Evolutionary conservation across 345 rosid species (phyloP), one percentile per base, ranked within the genome.

Genomic region (Rhodamnia rubescens): DNA sequence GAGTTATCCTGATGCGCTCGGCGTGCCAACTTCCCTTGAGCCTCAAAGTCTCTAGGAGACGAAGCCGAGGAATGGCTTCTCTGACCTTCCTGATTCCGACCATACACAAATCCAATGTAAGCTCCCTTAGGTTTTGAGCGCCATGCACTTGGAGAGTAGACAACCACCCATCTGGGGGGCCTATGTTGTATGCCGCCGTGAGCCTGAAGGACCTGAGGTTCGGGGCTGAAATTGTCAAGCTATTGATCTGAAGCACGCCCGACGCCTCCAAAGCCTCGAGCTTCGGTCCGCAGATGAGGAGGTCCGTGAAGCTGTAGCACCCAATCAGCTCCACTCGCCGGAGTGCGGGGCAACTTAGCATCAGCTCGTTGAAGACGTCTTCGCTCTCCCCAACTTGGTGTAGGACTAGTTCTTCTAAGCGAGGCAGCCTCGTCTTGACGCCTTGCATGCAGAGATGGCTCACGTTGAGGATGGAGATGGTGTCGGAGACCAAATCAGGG

Each of bases 171-270:
- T n/a, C 18, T 36, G 2, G 36, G 6, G 0, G n/a, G 36, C 8
- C 2, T 29, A 5, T 0, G 74, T 36, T 2, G 36, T 0, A 36
- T 40, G 0, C 5, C 13, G 47, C 36, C 2, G 47, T 18, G 47
- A 18, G 18, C 47, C 26, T 18, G 13, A 69, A 69, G 13, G 78
- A 69, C 42, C 18, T 11, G 78, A 69, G 78, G 78, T 36, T 69
- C 13, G 78, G 47, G 78, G 26, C 26, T 36, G 47, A 69, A 69
- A 69, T 36, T 4, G 26, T 9, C 15, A 69, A 18, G 78, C 47
- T 36, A 18, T 9, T 0, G 40, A 16, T 5, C 6, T 8, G 13
- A 36, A 8, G 0, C 26, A 32, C 7, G 44, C 13, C 7, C 78
- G 47, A 69, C 7, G 14, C 78, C 78, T 69, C 78, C 9, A 69